phyloP scores from a whole-genome alignment of 139 green algal species.

The Trebouxia sp. region DNA sequence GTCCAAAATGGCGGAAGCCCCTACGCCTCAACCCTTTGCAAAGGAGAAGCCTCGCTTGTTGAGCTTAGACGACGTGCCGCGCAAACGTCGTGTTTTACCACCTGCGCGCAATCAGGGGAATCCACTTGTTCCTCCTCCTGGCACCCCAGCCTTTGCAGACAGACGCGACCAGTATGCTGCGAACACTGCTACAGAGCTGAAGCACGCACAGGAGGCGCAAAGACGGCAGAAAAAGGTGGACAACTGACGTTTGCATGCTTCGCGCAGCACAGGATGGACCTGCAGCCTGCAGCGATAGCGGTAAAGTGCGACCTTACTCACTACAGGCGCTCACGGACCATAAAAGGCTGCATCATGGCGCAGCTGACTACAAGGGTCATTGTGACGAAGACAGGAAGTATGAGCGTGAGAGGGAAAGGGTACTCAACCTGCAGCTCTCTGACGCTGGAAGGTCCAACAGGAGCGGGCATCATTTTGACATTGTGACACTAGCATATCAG shows the following conservation, averaged over 20 bases:
- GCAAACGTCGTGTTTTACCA: not conserved
- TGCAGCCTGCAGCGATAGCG: not conserved
- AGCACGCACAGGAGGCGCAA: not conserved
- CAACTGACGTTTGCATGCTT: not conserved
- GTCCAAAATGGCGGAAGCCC: not conserved
- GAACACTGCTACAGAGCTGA: not conserved
- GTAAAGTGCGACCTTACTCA: not conserved
- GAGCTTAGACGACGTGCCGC: conserved; percentile 20
- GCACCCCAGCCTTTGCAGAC: conserved; percentile 4
- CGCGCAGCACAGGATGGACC: not conserved
- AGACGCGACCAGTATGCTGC: not conserved
- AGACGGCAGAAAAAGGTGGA: not conserved
- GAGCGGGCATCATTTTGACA: conserved; percentile 30
- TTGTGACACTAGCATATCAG: conserved; percentile 20
- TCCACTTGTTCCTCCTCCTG: not conserved
- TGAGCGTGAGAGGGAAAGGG: not conserved
- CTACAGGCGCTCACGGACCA: not conserved
- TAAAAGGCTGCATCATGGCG: not conserved
- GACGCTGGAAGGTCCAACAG: conserved; percentile 18
- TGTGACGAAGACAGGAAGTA: not conserved
- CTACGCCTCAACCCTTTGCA: not conserved
- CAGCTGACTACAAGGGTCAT: not conserved
- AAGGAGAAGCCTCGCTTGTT: not conserved
- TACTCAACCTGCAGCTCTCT: conserved; percentile 7
- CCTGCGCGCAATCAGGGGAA: not conserved